Percentiles rank a stretch among this genome's conserved stretches.
Conservation (phyloP, 352 stramenopile genomes). For the Elongisporangium anandrum region DNA sequence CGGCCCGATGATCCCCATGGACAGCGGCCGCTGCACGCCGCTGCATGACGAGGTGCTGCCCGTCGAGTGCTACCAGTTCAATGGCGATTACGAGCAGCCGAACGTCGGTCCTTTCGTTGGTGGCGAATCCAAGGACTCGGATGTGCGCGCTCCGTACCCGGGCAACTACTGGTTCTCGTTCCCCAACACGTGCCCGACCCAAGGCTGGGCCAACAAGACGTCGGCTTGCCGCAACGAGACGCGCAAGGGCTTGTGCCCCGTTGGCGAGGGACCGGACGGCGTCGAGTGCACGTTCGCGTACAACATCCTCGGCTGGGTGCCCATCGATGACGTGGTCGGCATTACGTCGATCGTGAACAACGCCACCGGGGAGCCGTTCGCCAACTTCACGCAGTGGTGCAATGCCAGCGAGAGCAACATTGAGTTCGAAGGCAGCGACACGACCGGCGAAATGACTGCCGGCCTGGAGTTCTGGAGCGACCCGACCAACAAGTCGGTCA, state of each 20-base stretch:
- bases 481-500: constrained; percentile 46
- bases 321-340: constrained; percentile 75
- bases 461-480: constrained; percentile 65
- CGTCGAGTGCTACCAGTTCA: constrained; percentile 38
- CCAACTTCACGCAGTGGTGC: constrained; percentile 73
- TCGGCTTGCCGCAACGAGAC: constrained; percentile 39
- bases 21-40: constrained; percentile 31
- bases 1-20: constrained; percentile 38
- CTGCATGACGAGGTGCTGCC: constrained; percentile 24
- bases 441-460: constrained; percentile 29
- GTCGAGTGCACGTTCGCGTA: constrained; percentile 77
- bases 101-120: constrained; percentile 54
- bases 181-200: constrained; percentile 46
- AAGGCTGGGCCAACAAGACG: constrained; percentile 53
- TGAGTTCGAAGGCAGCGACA: constrained; percentile 38
- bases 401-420: constrained; percentile 45
- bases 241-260: constrained; percentile 58
- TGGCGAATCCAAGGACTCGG: constrained; percentile 38
- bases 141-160: constrained; percentile 45
- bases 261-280: constrained; percentile 52
- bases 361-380: constrained; percentile 31
- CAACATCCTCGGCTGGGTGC: constrained; percentile 71
- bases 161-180: constrained; percentile 72
- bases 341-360: constrained; percentile 64
- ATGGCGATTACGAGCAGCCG: constrained; percentile 28